Conservation (phyloP, 2,329 filamentous ascomycete genomes). For the Fusarium sp. region DNA sequence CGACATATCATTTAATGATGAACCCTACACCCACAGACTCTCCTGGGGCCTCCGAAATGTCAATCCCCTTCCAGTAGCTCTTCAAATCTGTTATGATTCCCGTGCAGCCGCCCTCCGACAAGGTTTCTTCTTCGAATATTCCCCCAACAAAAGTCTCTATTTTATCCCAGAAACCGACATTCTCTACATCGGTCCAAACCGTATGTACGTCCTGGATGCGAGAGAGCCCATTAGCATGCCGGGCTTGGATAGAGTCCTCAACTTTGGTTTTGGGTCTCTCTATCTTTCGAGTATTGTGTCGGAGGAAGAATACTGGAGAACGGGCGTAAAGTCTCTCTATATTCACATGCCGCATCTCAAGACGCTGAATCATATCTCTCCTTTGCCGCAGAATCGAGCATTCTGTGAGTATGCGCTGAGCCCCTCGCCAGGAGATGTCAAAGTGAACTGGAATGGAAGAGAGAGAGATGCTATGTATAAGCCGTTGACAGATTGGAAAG, state of each 20-base stretch:
- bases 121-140: conserved; percentile 44
- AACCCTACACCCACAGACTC: not conserved
- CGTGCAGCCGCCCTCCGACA: conserved; percentile 44
- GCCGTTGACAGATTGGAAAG: conserved; percentile 31
- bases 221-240: not conserved
- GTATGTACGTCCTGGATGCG: too few relatives aligned
- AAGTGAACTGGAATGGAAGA: conserved; percentile 41
- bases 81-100: conserved; percentile 45
- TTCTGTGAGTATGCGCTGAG: not conserved
- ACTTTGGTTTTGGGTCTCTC: conserved; percentile 49
- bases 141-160: conserved; percentile 35
- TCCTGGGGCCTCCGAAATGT: conserved; percentile 29
- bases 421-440: conserved; percentile 33
- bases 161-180: conserved; percentile 46
- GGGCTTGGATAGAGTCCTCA: conserved; percentile 43
- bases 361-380: conserved; percentile 46
- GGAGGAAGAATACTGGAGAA: conserved; percentile 31
- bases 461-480: not conserved
- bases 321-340: conserved; percentile 36
- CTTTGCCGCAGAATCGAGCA: not conserved
- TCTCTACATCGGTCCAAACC: too few relatives aligned
- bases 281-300: conserved; percentile 1
- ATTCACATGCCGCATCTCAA: conserved; percentile 41
- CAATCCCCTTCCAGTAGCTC: conserved; percentile 35
- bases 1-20: conserved; percentile 13